Evolutionary conservation across 371 early-diverging fungal genomes (phyloP), one percentile per base, ranked within the genome.

Genomic region (Mucor indicus): DNA sequence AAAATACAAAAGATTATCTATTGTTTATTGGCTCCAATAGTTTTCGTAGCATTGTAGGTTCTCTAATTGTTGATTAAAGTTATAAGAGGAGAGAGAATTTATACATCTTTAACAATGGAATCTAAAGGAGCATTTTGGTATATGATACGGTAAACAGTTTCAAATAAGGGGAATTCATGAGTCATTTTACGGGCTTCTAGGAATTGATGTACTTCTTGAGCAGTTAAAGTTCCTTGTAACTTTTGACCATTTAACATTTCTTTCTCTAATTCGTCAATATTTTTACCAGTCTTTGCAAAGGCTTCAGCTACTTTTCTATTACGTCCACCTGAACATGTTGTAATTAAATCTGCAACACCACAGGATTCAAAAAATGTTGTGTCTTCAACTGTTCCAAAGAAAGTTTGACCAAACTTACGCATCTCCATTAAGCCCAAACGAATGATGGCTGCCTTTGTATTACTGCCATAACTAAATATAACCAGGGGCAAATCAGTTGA

Each of bases 371-470:
- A 91, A 64, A 98, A 92, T 15, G 96, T 95, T 45, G 85, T 86
- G 44, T 82, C 79, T 16, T 92, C 90, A 46, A 84, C 83, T 37
- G 70, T 62, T 48, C 69, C 69, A 69, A 90, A 86, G 65, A 90
- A 91, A 39, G 73, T 76, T 51, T 93, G 77, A 3, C 90, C 84
- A 75, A 96, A 96, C 60, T 90, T 92, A 55, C 85, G 87, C 88
- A 98, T 99, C 64, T 99, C 99, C 65, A 91, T 72, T 42, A 99
- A 69, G 30, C 99, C 99, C 40, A 91, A 86, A 37, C 99, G 86
- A 45, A 99, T 95, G 47, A 98, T 90, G 17, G 98, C 98, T 0
- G 96, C 96, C 72, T 96, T 93, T 32, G 98, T 92, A 77, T 99
- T 99, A 63, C 87, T 88, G 24, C 98, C 96, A 36, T 84, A 65